Evolutionary conservation across 1,139 yeast species (phyloP), one percentile per base, ranked within the genome.

Genomic region (Wickerhamiella pararugosa): DNA sequence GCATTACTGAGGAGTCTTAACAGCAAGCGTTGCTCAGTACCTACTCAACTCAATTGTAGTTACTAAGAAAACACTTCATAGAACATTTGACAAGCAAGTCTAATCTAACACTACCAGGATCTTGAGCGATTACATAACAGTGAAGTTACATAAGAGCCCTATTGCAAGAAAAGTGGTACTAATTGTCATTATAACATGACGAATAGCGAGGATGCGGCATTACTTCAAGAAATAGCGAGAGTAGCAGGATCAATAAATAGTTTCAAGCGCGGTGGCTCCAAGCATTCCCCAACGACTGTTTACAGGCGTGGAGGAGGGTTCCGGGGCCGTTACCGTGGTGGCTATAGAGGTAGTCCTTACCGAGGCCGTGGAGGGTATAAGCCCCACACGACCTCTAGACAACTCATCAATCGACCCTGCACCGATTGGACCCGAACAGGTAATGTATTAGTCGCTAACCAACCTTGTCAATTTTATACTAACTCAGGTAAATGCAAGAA

Each of bases 401-500:
- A 25, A 21, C 36, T 29, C 25, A 38, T 40, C 42, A 39, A 47
- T 29, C 34, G 37, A 25, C 50, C 47, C 4, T 62, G 66, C 48
- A 50, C 55, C 7, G 49, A 51, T 36, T 62, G 54, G 42, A 61
- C 64, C 29, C 46, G 53, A 46, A 59, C 63, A 38, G 65, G 65
- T 43, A 40, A 41, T 43, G 25, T 15, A 33, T 38, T 9, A 34
- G 25, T 31, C 15, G n/a, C 15, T 10, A 40, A 5, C 34, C 29
- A n/a, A 30, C 25, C 26, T 26, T 33, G 32, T 11, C n/a, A 34
- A 21, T 5, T 38, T 27, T 41, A 5, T 39, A 41, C 44, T 47
- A 47, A 31, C 49, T 38, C 54, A 68, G 79, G 79, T 11, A 58
- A 63, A 9, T 78, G 84, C 56, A 61, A 62, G 45, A 68, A 69